Base-by-base conservation (phyloP, 2,329 filamentous ascomycete genomes). In the Stemphylium vesicarium region DNA sequence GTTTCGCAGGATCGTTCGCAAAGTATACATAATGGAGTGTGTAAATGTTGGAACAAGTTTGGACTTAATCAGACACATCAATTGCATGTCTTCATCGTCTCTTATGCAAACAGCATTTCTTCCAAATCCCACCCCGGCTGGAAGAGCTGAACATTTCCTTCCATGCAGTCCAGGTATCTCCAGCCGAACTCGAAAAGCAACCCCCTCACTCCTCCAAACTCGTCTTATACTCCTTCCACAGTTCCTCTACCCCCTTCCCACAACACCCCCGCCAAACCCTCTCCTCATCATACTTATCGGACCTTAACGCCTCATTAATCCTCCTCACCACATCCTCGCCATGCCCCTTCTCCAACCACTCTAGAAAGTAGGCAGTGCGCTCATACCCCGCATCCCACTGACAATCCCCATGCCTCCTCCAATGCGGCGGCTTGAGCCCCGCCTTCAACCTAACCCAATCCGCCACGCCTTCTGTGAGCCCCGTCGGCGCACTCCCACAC, bases 341-440 rank as follows among this genome's bases (percentile, higher is more conserved):
- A 59, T 77, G 89, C 42, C 82, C 81, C 32, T 79, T 74, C 77
- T 97, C 93, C 41, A 98, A 78, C 78, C 91, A 96, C 50, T 95
- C 88, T 45, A 98, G 77, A 66, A 98, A 98, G 74, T 91, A 98
- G 0, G 88, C 95, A 6, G 94, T 98, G 63, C 89, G 85, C 79
- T 97, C 89, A 76, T 98, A 98, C 0, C 93, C 93, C 35, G 82
- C 84, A 74, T 96, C 92, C 93, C 93, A 97, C n/a, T 83, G 81
- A 15, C 84, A 83, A 15, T 81, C 77, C 3, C 74, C 72, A 20
- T 80, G 79, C 37, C 76, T 76, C 71, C 85, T 88, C 94, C 94
- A 98, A 77, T 97, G 93, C 44, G 91, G 90, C 36, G 94, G 91
- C 8, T 81, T 85, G 24, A 96, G 82, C 0, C 83, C 84, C 44